Evolutionary conservation across 2,329 filamentous ascomycete species (phyloP), one percentile per base, ranked within the genome.

Genomic region (Orbilia ellipsospora): DNA sequence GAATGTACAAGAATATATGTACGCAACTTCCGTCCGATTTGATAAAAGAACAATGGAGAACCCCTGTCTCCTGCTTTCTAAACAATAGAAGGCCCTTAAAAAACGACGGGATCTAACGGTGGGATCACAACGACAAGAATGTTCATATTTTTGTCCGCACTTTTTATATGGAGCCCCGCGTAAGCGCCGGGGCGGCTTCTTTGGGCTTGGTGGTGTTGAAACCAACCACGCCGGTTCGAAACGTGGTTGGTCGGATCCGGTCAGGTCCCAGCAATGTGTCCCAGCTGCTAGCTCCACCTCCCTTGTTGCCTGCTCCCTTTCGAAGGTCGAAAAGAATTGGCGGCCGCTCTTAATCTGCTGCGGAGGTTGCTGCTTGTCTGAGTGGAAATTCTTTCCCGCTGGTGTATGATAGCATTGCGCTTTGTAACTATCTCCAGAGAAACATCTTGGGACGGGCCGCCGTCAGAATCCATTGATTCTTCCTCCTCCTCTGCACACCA

Each of bases 191-290:
- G 57, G 44, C 54, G 62, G 44, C 70, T 68, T 68, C 54, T 60
- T 75, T 75, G 15, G 72, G 72, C 55, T 68, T 75, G 72, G 72
- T 75, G 72, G 72, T 69, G 57, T 75, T 64, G 54, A 75, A 75
- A 69, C 72, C 64, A 64, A 75, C 72, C 64, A 74, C 67, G 72
- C 57, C 72, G 56, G 64, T 75, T 52, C 63, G 64, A 75, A 75
- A 75, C 64, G 23, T 75, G 72, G 72, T 75, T 75, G 72, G 72
- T 75, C 72, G 64, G 72, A 69, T 44, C 23, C 52, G 51, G 64
- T 57, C 26, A 18, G 56, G 70, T 13, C 70, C 23, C 23, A 23
- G 23, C 23, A 23, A 23, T 36, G 28, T 7, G 6, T 10, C 31
- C 31, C 31, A 36, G 31, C 31, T 2, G 31, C 31, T 48, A 64